Conservation (phyloP, 2,329 filamentous ascomycete genomes). For the Trichoderma sp. region DNA sequence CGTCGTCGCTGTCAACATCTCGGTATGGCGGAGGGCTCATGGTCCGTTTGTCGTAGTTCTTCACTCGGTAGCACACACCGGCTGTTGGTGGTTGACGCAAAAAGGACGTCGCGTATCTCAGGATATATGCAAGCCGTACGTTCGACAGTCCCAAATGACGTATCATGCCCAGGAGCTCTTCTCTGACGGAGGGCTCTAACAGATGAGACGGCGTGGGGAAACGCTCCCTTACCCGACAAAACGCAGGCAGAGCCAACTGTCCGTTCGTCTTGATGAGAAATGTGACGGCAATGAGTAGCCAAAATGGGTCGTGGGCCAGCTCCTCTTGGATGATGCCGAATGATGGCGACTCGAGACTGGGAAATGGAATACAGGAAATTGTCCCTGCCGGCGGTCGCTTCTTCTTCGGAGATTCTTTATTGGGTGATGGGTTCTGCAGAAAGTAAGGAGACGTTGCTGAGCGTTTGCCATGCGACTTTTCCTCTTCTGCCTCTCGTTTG, state of each 20-base stretch:
- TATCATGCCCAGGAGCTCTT: slow-evolving; percentile 64
- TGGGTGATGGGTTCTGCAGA: slow-evolving; percentile 28
- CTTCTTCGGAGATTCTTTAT: slow-evolving; percentile 28
- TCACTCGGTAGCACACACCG: slow-evolving; percentile 57
- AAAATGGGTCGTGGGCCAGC: slow-evolving; percentile 73
- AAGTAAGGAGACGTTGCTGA: slow-evolving; percentile 43
- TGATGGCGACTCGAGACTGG: slow-evolving; percentile 59
- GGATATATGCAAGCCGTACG: slow-evolving; percentile 67
- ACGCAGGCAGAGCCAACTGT: slow-evolving; percentile 71
- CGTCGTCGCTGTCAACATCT: slow-evolving; percentile 2
- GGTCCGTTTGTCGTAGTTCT: slow-evolving; percentile 49
- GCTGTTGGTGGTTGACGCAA: slow-evolving; percentile 61
- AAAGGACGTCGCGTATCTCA: slow-evolving; percentile 72
- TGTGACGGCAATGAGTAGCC: slow-evolving; percentile 77
- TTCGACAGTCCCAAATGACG: slow-evolving; percentile 70
- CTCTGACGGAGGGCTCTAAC: slow-evolving; percentile 51
- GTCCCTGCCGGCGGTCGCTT: slow-evolving; percentile 48
- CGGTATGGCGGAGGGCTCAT: slow-evolving; percentile 31
- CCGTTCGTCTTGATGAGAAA: slow-evolving; percentile 84
- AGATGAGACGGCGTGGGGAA: slow-evolving; percentile 70
- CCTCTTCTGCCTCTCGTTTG: background rate
- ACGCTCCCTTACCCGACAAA: slow-evolving; percentile 65
- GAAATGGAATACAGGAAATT: slow-evolving; percentile 64
- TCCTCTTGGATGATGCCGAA: slow-evolving; percentile 88
- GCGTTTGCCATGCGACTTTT: slow-evolving; percentile 26